Percentiles rank a stretch among this genome's conserved stretches.
phyloP scores from a whole-genome alignment of 108 stramenopile species.

The Skeletonema costatum region DNA sequence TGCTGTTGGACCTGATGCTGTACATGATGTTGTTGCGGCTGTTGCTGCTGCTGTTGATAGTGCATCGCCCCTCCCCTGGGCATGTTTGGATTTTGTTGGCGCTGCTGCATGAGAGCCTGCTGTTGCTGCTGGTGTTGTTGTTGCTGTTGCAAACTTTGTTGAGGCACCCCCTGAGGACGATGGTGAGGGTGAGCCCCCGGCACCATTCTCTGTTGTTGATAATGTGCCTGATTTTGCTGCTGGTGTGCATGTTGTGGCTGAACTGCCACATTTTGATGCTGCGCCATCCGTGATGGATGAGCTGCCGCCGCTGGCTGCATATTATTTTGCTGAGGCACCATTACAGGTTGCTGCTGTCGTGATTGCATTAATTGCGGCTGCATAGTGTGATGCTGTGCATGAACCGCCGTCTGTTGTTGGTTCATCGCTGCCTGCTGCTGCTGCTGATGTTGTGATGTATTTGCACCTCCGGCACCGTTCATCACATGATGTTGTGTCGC shows the following conservation, averaged over 20 bases:
- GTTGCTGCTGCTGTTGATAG: slow-evolving; percentile 7
- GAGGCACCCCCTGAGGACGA: background rate
- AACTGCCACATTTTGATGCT: background rate
- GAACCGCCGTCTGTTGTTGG: background rate
- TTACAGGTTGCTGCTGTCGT: background rate
- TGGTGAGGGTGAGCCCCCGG: background rate
- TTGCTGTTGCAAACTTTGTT: background rate
- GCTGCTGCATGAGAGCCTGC: slow-evolving; percentile 15
- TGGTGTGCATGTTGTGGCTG: slow-evolving; percentile 17
- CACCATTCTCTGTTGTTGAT: background rate
- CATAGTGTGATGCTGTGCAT: background rate
- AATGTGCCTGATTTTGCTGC: slow-evolving; percentile 5
- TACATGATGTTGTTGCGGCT: slow-evolving; percentile 5
- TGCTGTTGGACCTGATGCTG: slow-evolving; percentile 7
- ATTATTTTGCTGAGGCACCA: slow-evolving; percentile 6
- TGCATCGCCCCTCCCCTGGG: slow-evolving; percentile 3
- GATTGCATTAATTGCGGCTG: background rate
- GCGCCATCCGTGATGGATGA: slow-evolving; percentile 3
- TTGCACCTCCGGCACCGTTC: background rate
- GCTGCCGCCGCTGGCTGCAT: slow-evolving; percentile 9
- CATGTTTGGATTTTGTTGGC: slow-evolving; percentile 6
- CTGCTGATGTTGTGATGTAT: background rate
- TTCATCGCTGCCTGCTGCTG: slow-evolving; percentile 1
- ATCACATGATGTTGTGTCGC: background rate
- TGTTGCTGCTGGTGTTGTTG: slow-evolving; percentile 2